Evolutionary conservation across 2,329 filamentous ascomycete genomes (phyloP), one percentile per base, ranked within the genome.

Genomic region (Lachnellula suecica): DNA sequence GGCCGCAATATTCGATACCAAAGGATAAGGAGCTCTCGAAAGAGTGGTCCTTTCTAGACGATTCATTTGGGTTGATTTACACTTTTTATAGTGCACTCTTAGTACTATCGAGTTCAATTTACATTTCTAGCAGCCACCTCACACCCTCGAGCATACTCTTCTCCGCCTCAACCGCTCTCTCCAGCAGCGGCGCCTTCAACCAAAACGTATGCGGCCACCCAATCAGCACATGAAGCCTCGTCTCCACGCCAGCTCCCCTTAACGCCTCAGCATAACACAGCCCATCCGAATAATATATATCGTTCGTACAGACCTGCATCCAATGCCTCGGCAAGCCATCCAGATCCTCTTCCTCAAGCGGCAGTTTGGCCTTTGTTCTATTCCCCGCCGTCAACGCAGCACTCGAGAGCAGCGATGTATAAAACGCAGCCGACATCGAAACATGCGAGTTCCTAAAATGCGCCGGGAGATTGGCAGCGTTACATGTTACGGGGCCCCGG

Each of bases 161-260:
- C 44, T 79, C 76, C 8, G 72, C 74, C 56, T 67, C 60, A 15
- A 72, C 58, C 5, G 75, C 72, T 58, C 68, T 65, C 11, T 70
- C 61, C 59, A 78, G 59, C 51, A 52, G 63, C 29, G 73, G 75
- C 19, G 71, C 71, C 64, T 74, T 71, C 52, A 79, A 60, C 77
- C 78, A 79, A 59, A 78, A 79, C 7, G 77, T 80, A 66, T 80
- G 77, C 17, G 77, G 76, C 70, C 72, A 79, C 8, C 76, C 76
- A 49, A 60, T 54, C 24, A 77, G 68, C 2, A 78, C 68, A 57
- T 74, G 70, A 6, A 76, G 60, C 51, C 62, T 68, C 0, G 78
- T 72, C 11, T 72, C 68, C 1, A 72, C 68, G 10, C 72, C 73
- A 4, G 67, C 70, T 11, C 68, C 62, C 37, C 62, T 66, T 52